phyloP scores from a whole-genome alignment of 768 basidiomycete genomes.

The Clitopilus passeckerianus region DNA sequence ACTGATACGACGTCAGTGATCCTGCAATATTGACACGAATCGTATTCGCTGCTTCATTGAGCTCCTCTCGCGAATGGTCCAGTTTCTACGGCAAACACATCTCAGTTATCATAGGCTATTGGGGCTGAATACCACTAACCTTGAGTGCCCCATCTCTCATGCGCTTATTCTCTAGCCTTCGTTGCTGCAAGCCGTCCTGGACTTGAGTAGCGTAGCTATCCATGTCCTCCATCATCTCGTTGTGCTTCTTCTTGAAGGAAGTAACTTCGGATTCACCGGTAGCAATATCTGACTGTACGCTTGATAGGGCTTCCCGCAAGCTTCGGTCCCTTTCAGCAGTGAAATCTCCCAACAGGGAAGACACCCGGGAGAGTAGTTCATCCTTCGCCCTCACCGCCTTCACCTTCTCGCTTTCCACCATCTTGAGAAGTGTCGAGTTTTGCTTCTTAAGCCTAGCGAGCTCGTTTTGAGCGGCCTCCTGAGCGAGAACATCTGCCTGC shows the following conservation, averaged over 20 bases:
- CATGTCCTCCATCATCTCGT: conserved; percentile 35
- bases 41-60: conserved; percentile 17
- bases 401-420: conserved; percentile 62
- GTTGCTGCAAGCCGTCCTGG: conserved; percentile 34
- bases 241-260: conserved; percentile 45
- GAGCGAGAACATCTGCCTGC: conserved; percentile 44
- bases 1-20: conserved; percentile 46
- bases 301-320: conserved; percentile 51
- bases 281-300: conserved; percentile 50
- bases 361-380: conserved; percentile 72
- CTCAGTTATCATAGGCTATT: conserved; percentile 4
- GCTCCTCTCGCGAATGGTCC: conserved; percentile 28
- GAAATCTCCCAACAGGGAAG: conserved; percentile 67
- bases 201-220: conserved; percentile 37
- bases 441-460: conserved; percentile 62
- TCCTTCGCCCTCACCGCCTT: conserved; percentile 67
- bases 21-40: conserved; percentile 25
- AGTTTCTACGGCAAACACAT: conserved; percentile 30
- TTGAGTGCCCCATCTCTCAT: conserved; percentile 55
- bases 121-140: conserved; percentile 27
- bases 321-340: conserved; percentile 62
- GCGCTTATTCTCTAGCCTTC: conserved; percentile 45
- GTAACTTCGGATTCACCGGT: conserved; percentile 47
- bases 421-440: conserved; percentile 55
- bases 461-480: conserved; percentile 44